A percentile compares a stretch with the other conserved stretches of the same genome.
phyloP scores from a whole-genome alignment of 176 grass and related monocot genomes.

The Oryza officinalis region DNA sequence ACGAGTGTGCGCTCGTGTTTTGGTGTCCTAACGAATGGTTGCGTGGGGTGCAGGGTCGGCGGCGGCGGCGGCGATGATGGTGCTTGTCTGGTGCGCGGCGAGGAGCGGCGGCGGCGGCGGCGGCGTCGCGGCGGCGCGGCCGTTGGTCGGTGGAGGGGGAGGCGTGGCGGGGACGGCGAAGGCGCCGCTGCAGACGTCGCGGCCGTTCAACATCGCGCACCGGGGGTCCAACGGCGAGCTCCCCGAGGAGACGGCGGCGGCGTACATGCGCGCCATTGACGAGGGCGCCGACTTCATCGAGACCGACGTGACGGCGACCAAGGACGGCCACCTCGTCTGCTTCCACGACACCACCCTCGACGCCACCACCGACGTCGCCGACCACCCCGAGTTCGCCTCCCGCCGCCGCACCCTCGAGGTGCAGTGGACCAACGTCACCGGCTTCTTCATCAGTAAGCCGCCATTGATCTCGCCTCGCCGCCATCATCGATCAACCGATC shows the following conservation, averaged over 20 bases:
- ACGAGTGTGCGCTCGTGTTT: neutral
- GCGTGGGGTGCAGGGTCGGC: slow-evolving; percentile 2
- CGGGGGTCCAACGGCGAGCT: slow-evolving; percentile 59
- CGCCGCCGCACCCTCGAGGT: slow-evolving; percentile 51
- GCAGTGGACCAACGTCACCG: slow-evolving; percentile 50
- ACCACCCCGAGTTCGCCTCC: slow-evolving; percentile 42
- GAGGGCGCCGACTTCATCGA: slow-evolving; percentile 68
- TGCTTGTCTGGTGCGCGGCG: neutral
- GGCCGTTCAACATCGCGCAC: slow-evolving; percentile 59
- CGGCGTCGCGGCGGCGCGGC: slow-evolving; percentile 8
- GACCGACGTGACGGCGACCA: slow-evolving; percentile 48
- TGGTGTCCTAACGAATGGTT: neutral
- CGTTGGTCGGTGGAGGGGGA: slow-evolving; percentile 9
- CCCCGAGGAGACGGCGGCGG: slow-evolving; percentile 55
- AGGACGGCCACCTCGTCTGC: slow-evolving; percentile 59
- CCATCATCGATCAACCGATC: neutral
- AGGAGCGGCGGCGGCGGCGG: neutral
- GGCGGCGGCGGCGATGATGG: neutral
- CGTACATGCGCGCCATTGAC: slow-evolving; percentile 53
- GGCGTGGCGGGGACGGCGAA: neutral
- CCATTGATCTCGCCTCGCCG: neutral
- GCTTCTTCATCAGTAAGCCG: slow-evolving; percentile 46
- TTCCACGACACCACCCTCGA: slow-evolving; percentile 58
- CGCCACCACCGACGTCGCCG: slow-evolving; percentile 47
- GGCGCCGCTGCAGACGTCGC: slow-evolving; percentile 44